Conservation (phyloP, 306 rosid genomes). For the Coriaria nepalensis region DNA sequence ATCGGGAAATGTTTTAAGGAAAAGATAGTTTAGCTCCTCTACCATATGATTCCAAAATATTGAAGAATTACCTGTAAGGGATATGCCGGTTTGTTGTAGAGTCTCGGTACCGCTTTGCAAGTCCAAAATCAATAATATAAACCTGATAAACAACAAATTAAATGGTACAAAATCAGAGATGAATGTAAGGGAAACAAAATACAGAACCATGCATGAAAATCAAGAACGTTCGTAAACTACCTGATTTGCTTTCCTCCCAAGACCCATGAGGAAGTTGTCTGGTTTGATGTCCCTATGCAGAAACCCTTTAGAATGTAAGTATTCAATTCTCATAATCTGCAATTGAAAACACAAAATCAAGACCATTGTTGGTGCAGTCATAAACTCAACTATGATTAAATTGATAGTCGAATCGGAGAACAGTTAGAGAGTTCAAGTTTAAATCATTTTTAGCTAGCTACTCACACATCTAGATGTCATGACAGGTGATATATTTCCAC, state of each 20-base stretch:
- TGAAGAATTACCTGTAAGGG: constrained; percentile 51
- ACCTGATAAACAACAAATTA: constrained; percentile 33
- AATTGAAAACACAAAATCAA: too few species aligned
- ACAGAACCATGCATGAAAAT: background rate
- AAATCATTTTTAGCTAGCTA: too few species aligned
- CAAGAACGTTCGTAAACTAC: constrained; percentile 14
- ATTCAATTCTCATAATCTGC: constrained; percentile 80
- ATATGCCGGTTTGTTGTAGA: constrained; percentile 77
- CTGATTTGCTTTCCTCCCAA: constrained; percentile 98
- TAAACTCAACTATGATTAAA: too few species aligned
- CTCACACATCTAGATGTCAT: too few species aligned
- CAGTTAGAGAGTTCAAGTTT: too few species aligned
- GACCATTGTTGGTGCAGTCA: too few species aligned
- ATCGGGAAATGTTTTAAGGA: too few species aligned
- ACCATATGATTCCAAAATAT: background rate
- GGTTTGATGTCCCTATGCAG: constrained; percentile 92
- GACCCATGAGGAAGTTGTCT: constrained; percentile 97
- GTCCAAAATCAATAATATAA: constrained; percentile 84
- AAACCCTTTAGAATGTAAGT: constrained; percentile 82
- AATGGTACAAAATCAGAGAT: background rate
- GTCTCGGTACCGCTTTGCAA: constrained; percentile 85
- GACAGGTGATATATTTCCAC: background rate
- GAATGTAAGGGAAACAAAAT: background rate
- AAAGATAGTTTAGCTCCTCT: too few species aligned
- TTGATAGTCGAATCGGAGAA: too few species aligned